Evolutionary conservation across 495 filamentous ascomycete species (phyloP).

Genomic region (Cercophora sp.): DNA sequence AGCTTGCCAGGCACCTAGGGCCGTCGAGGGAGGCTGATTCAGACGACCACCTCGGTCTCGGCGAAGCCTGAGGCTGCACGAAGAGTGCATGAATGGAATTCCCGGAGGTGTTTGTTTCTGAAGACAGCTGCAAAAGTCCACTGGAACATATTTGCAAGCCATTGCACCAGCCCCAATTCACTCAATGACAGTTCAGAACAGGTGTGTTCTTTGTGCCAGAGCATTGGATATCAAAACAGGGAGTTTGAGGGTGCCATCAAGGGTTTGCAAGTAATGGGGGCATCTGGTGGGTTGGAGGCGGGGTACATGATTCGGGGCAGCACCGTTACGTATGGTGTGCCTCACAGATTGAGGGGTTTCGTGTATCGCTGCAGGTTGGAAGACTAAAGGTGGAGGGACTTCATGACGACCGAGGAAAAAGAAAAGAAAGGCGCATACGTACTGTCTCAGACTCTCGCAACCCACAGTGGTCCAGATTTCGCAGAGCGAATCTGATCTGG

Average conservation of each 20-base stretch:
- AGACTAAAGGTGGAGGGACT: slow-evolving; percentile 11
- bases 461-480: background rate
- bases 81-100: too few relatives aligned
- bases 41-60: slow-evolving; percentile 3
- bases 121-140: too few relatives aligned
- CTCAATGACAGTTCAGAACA: too few relatives aligned
- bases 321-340: slow-evolving; percentile 9
- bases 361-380: slow-evolving; percentile 23
- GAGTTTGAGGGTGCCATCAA: too few relatives aligned
- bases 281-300: too few relatives aligned
- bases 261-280: too few relatives aligned
- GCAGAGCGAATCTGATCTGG: background rate
- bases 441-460: slow-evolving; percentile 18
- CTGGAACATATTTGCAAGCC: background rate
- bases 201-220: too few relatives aligned
- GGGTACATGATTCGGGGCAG: too few relatives aligned
- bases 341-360: slow-evolving; percentile 11
- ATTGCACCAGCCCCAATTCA: background rate
- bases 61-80: slow-evolving; percentile 15
- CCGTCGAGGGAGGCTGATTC: slow-evolving; percentile 3
- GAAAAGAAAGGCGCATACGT: slow-evolving; percentile 19
- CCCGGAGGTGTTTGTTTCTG: too few relatives aligned
- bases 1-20: slow-evolving; percentile 7
- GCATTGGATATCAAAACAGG: too few relatives aligned
- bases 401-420: slow-evolving; percentile 2